phyloP scores from a whole-genome alignment of 2,329 filamentous ascomycete genomes.

The Pseudogymnoascus sp. region DNA sequence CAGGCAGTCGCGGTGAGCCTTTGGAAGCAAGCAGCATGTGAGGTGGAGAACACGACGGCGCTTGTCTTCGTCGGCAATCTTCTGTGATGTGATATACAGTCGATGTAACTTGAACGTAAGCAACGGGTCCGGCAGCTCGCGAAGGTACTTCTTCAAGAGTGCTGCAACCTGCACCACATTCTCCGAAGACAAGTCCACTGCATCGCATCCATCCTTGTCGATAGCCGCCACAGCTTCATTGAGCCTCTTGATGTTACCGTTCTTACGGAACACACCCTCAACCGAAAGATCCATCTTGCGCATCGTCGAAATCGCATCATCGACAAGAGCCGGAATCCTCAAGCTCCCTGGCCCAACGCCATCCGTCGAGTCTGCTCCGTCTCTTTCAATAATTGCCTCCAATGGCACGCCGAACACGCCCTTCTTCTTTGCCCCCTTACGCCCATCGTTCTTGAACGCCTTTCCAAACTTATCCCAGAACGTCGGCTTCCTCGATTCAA shows the following conservation, averaged over 20 bases:
- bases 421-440: conserved; percentile 77
- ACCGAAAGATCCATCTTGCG: conserved; percentile 98
- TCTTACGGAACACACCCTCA: conserved; percentile 97
- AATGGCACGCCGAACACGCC: conserved; percentile 87
- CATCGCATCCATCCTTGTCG: conserved; percentile 76
- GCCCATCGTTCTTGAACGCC: conserved; percentile 81
- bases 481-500: conserved; percentile 85
- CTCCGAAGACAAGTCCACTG: conserved; percentile 78
- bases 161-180: conserved; percentile 91
- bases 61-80: conserved; percentile 74
- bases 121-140: conserved; percentile 88
- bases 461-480: conserved; percentile 99
- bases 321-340: conserved; percentile 87
- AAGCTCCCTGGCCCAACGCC: conserved; percentile 88
- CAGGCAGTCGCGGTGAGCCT: conserved; percentile 84
- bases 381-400: conserved; percentile 82
- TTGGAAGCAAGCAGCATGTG: conserved; percentile 85
- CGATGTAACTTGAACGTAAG: conserved; percentile 92
- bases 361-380: conserved; percentile 95
- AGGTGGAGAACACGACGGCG: conserved; percentile 81
- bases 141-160: conserved; percentile 87
- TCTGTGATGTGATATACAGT: conserved; percentile 83
- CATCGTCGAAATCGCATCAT: conserved; percentile 90
- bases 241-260: conserved; percentile 93
- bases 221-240: conserved; percentile 80